Percentiles rank a stretch among this genome's conserved stretches.
Evolutionary conservation across 805 yeast genomes (phyloP).

Genomic region (Sugiyamaella americana): DNA sequence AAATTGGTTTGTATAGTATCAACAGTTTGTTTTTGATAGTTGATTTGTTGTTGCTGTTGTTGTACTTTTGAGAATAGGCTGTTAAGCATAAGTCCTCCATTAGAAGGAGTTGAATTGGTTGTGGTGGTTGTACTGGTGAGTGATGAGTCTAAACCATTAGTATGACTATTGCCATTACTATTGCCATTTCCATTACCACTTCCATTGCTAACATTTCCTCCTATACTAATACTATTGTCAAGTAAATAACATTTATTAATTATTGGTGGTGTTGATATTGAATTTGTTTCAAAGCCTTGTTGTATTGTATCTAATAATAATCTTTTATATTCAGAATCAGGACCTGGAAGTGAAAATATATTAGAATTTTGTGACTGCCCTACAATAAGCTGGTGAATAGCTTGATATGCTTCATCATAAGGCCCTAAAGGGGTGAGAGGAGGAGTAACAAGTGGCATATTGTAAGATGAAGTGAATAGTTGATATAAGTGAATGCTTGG

Average conservation of each 20-base stretch:
- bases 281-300: not conserved
- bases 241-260: too few relatives aligned
- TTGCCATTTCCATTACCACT: not conserved
- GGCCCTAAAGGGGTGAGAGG: constrained; percentile 15
- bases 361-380: constrained; percentile 1
- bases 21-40: constrained; percentile 30
- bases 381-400: constrained; percentile 17
- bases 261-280: too few relatives aligned
- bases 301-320: not conserved
- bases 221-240: too few relatives aligned
- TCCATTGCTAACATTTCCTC: too few relatives aligned
- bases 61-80: constrained; percentile 29
- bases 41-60: constrained; percentile 33
- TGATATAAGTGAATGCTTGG: too few relatives aligned
- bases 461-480: too few relatives aligned
- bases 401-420: constrained; percentile 23
- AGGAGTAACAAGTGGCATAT: constrained; percentile 13
- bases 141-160: too few relatives aligned
- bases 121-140: not conserved
- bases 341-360: constrained; percentile 16
- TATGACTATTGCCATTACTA: not conserved
- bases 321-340: constrained; percentile 20
- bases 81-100: constrained; percentile 1
- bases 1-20: constrained; percentile 30
- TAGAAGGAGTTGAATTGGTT: not conserved